These are phyloP conservation scores for Hypoxylon sp. DNA, from an alignment of 2,329 filamentous ascomycete genomes.

Conservation along the genomic window DNA sequence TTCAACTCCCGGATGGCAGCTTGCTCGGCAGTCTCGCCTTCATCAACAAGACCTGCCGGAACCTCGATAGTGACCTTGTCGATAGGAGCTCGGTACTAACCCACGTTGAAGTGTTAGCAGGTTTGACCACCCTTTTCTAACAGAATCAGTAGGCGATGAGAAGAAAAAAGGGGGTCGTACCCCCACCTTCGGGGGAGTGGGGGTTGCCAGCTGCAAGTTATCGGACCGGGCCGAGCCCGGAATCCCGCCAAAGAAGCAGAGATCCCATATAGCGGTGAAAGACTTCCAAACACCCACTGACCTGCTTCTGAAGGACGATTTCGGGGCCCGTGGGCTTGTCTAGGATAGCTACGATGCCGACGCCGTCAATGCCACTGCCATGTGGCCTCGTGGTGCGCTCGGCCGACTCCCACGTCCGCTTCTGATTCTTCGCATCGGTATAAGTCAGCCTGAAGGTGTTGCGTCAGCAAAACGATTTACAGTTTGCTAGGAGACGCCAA, in stretches of 20 bases:
- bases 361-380: slow-evolving; percentile 70
- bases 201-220: background rate
- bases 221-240: background rate
- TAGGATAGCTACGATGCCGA: slow-evolving; percentile 76
- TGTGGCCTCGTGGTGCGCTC: slow-evolving; percentile 73
- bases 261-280: background rate
- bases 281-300: slow-evolving; percentile 4
- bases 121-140: background rate
- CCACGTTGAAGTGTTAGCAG: background rate
- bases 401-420: slow-evolving; percentile 74
- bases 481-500: background rate
- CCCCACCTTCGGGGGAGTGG: background rate
- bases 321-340: slow-evolving; percentile 61
- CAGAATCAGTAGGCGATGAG: background rate
- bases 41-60: slow-evolving; percentile 70
- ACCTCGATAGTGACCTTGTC: slow-evolving; percentile 68
- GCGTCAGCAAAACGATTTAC: slow-evolving; percentile 17
- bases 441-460: slow-evolving; percentile 63
- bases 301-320: slow-evolving; percentile 70
- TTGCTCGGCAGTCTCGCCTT: slow-evolving; percentile 66
- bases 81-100: slow-evolving; percentile 65
- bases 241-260: background rate
- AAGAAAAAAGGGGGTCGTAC: background rate
- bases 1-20: slow-evolving; percentile 69
- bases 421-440: slow-evolving; percentile 65